Percentiles rank a stretch among this genome's conserved stretches.
These are phyloP conservation scores for Malus hybrid DNA, from an alignment of 331 rosid species.

Conservation along the genomic window DNA sequence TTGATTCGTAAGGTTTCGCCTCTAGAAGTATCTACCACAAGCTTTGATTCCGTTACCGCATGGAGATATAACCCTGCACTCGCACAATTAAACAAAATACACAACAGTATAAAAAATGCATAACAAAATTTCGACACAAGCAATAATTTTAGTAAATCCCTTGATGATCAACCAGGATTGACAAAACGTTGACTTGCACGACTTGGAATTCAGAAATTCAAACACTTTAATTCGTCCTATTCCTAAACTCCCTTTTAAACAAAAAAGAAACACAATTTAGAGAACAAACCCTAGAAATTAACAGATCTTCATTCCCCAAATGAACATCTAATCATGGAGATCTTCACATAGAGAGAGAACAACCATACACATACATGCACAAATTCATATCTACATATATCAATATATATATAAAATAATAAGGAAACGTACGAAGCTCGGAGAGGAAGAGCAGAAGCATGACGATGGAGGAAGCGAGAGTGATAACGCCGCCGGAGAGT, in stretches of 20 bases:
- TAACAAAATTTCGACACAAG: not conserved
- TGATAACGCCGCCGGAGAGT: constrained; percentile 87
- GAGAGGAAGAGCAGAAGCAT: constrained; percentile 82
- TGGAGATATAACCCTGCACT: constrained; percentile 68
- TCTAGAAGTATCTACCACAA: constrained; percentile 87
- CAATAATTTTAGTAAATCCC: not conserved
- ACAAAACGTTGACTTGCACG: not conserved
- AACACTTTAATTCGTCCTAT: not conserved
- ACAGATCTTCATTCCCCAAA: not conserved
- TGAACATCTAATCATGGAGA: not conserved
- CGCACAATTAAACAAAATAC: not conserved
- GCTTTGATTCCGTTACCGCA: constrained; percentile 73
- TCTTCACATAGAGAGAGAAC: not conserved
- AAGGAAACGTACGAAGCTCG: constrained; percentile 59
- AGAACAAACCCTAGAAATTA: constrained; percentile 2
- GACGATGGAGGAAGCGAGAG: constrained; percentile 68
- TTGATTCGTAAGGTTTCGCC: constrained; percentile 89
- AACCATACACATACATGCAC: not conserved
- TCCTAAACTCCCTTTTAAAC: not conserved
- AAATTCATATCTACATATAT: not conserved
- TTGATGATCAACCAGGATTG: not conserved
- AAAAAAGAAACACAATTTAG: not conserved
- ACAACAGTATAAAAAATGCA: too few species aligned
- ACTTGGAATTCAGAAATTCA: not conserved
- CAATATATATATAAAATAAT: not conserved